Conservation (phyloP, 164 flowering plant genomes). For the Aristolochia contorta region DNA sequence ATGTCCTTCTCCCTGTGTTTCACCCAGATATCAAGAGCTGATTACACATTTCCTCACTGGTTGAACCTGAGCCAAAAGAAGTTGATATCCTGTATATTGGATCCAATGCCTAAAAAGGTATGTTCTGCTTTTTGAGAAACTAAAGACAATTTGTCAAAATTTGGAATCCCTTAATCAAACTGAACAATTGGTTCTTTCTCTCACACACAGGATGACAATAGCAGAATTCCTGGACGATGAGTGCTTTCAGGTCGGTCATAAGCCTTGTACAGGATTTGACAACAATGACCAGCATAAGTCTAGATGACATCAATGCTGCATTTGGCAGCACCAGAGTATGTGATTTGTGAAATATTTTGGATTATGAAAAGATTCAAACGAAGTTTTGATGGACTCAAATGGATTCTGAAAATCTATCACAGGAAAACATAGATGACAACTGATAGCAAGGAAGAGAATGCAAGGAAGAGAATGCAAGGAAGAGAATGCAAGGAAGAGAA, state of each 20-base stretch:
- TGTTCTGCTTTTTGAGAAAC: not conserved
- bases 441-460: too few species aligned
- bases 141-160: too few species aligned
- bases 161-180: too few species aligned
- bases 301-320: conserved; percentile 43
- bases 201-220: conserved; percentile 57
- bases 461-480: too few species aligned
- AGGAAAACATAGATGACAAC: conserved; percentile 19
- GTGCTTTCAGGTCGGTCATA: conserved; percentile 53
- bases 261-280: conserved; percentile 25
- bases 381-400: not conserved
- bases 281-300: conserved; percentile 19
- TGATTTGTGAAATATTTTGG: not conserved
- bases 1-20: conserved; percentile 8
- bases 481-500: too few species aligned
- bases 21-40: conserved; percentile 52
- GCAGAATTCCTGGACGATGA: conserved; percentile 48
- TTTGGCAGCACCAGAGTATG: conserved; percentile 37
- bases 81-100: conserved; percentile 46
- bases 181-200: too few species aligned
- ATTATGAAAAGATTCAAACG: too few species aligned
- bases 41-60: conserved; percentile 52
- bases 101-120: conserved; percentile 48
- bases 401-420: conserved; percentile 3
- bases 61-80: conserved; percentile 38